Percentiles rank a stretch among this genome's conserved stretches.
These are phyloP conservation scores for Starmerella riodocensis DNA, from an alignment of 805 yeast genomes.

Conservation along the genomic window DNA sequence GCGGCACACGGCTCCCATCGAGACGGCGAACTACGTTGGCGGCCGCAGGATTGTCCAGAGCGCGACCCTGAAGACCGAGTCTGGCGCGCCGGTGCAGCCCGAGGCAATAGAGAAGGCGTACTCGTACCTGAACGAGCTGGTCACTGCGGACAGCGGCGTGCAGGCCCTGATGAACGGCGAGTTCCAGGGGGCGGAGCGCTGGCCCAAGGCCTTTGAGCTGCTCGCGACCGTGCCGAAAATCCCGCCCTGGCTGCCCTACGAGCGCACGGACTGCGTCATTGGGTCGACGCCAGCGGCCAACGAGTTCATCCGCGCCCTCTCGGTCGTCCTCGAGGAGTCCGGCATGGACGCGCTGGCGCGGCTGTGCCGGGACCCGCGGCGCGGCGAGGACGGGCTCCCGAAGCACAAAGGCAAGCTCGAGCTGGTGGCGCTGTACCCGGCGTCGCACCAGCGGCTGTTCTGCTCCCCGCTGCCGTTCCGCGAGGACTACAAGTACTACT, in stretches of 20 bases:
- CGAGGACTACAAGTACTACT: slow-evolving; percentile 14
- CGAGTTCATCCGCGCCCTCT: slow-evolving; percentile 12
- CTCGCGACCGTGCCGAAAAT: slow-evolving; percentile 16
- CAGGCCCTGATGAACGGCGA: slow-evolving; percentile 16
- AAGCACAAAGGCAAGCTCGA: slow-evolving; percentile 13
- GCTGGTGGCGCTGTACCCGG: slow-evolving; percentile 16
- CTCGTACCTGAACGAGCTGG: slow-evolving; percentile 9
- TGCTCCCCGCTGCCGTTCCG: slow-evolving; percentile 17
- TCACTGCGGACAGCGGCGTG: slow-evolving; percentile 9
- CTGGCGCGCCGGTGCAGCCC: slow-evolving; percentile 5
- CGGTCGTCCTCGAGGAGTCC: slow-evolving; percentile 6
- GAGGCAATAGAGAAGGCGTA: slow-evolving; percentile 10
- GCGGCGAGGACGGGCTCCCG: neutral
- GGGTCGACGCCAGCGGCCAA: slow-evolving; percentile 1
- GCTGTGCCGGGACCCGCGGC: slow-evolving; percentile 9
- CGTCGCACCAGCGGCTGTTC: slow-evolving; percentile 5
- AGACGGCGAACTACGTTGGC: slow-evolving; percentile 1
- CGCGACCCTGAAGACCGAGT: slow-evolving; percentile 7
- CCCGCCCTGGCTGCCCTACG: slow-evolving; percentile 17
- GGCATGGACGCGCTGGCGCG: slow-evolving; percentile 19
- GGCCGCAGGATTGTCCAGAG: slow-evolving; percentile 9
- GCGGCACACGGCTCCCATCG: slow-evolving; percentile 1
- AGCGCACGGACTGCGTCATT: slow-evolving; percentile 7
- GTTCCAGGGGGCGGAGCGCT: slow-evolving; percentile 13
- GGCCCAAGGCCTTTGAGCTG: slow-evolving; percentile 16